Base-by-base conservation (phyloP, 768 basidiomycete species). In the Kwoniella botswanensis region DNA sequence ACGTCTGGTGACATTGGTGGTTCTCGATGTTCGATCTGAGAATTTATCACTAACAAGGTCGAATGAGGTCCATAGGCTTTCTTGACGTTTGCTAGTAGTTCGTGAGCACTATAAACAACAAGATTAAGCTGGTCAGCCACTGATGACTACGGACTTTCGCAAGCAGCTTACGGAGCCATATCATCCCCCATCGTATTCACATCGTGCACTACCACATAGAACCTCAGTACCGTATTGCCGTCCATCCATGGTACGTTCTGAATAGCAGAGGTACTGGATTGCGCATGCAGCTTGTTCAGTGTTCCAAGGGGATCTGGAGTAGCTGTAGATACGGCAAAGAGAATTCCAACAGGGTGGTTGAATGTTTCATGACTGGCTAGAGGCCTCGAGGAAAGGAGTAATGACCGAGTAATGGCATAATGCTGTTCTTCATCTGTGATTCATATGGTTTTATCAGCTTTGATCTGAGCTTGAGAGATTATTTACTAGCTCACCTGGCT, bases 191-290 rank as follows among this genome's bases (percentile, higher is more conserved):
- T 77, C 43, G 22, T 70, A 22, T 68, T 67, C 2, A 79, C 77
- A 67, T 84, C 82, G 58, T 84, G 84, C 1, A 84, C 74, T 11
- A 84, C 75, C 46, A 84, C 76, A 54, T 76, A 82, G 66, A 81
- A 82, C 46, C 76, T 68, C 61, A 83, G 59, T 0, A 82, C 67
- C 24, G 71, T 77, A 2, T 67, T 65, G 1, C 72, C 71, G 41
- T 83, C 81, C 75, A 82, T 75, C 75, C 77, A 84, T 2, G 82
- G 80, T 26, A 77, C 58, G 9, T 63, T 68, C 26, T 70, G 63
- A 62, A 66, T 69, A 61, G 71, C 58, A 22, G 75, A 43, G 41
- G 64, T 26, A 24, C 68, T 63, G 3, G 74, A 71, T 12, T 74
- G 71, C 10, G 59, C 61, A 41, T 78, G 71, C 13, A 84, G 74